These are phyloP conservation scores for Mucor irregularis DNA, from an alignment of 371 early-diverging fungal genomes.

Conservation along the genomic window DNA sequence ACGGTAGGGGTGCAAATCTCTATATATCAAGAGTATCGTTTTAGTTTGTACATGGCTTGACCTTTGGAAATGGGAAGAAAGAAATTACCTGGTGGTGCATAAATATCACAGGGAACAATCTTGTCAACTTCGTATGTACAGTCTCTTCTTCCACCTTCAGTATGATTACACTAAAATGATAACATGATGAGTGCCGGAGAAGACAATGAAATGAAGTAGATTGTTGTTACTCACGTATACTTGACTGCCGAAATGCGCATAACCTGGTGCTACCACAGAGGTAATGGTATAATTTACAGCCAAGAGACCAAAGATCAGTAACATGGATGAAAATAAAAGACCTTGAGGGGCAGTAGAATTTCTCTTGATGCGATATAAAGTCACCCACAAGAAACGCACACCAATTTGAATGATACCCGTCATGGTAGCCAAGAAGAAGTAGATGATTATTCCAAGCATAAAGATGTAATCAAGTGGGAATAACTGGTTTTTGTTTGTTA, in stretches of 20 bases:
- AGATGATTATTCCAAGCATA: constrained; percentile 50
- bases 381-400: constrained; percentile 56
- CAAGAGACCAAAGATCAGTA: constrained; percentile 60
- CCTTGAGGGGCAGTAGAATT: constrained; percentile 58
- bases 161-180: constrained; percentile 58
- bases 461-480: constrained; percentile 60
- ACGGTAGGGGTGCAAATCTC: constrained; percentile 63
- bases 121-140: constrained; percentile 51
- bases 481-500: constrained; percentile 14
- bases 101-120: constrained; percentile 59
- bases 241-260: constrained; percentile 72
- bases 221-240: constrained; percentile 59
- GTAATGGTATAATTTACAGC: constrained; percentile 62
- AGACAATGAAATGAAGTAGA: neutral
- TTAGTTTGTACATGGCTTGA: no score
- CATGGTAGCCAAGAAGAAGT: constrained; percentile 53
- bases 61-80: no score
- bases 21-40: neutral
- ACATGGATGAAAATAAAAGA: constrained; percentile 50
- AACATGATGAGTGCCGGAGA: neutral
- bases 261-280: constrained; percentile 64
- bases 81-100: constrained; percentile 53
- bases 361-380: constrained; percentile 51
- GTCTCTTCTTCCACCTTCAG: constrained; percentile 40
- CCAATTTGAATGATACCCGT: constrained; percentile 54